These are phyloP conservation scores for Cornus controversa DNA, from an alignment of 148 eudicot genomes.

Conservation along the genomic window DNA sequence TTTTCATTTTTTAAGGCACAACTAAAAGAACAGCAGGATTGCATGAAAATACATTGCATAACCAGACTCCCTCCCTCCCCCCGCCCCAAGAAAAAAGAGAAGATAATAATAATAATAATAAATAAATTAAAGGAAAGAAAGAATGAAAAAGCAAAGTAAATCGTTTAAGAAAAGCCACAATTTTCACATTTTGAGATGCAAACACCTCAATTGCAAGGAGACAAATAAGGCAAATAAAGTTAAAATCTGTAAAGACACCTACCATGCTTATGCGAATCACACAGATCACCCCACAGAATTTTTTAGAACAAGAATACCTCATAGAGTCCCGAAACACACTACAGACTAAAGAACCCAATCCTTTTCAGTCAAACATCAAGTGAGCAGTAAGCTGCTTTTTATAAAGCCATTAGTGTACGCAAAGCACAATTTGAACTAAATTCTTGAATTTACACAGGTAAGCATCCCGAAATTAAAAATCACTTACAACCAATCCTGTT, in stretches of 20 bases:
- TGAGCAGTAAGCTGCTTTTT: neutral
- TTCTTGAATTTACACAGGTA: no score
- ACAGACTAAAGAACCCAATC: neutral
- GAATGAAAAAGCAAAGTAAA: no score
- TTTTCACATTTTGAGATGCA: neutral
- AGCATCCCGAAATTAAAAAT: neutral
- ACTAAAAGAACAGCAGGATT: no score
- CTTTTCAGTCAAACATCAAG: neutral
- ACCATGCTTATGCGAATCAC: neutral
- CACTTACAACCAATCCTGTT: conserved; percentile 89
- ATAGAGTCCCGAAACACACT: neutral
- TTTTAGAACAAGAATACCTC: neutral
- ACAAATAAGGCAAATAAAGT: neutral
- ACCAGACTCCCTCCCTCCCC: neutral
- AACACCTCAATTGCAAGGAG: neutral
- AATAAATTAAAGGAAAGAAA: no score
- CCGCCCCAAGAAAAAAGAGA: neutral
- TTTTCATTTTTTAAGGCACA: no score
- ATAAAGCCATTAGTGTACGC: conserved; percentile 8
- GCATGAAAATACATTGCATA: neutral
- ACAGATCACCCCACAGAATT: neutral
- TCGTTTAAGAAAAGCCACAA: neutral
- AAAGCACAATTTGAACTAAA: no score
- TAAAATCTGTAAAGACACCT: neutral
- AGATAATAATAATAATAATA: no score